phyloP scores from a whole-genome alignment of 2,329 filamentous ascomycete species.

The Pseudocercospora crystallina region DNA sequence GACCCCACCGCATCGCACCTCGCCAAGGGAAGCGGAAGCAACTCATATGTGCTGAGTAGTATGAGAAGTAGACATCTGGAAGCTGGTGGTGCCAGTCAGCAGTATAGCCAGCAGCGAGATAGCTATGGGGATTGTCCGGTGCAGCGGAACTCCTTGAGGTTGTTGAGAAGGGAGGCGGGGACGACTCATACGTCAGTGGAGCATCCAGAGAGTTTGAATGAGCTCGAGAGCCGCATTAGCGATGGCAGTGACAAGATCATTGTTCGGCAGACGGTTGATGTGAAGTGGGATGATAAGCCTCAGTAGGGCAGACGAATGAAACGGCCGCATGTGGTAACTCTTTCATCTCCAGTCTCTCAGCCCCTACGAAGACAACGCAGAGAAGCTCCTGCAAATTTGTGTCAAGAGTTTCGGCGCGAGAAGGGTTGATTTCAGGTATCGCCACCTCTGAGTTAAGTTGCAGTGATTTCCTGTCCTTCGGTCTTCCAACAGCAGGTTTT shows the following conservation, averaged over 20 bases:
- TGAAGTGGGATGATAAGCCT: slow-evolving; percentile 14
- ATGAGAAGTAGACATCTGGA: slow-evolving; percentile 6
- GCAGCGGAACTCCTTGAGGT: neutral
- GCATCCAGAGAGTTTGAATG: slow-evolving; percentile 6
- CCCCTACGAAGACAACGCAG: no score
- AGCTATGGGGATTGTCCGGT: slow-evolving; percentile 9
- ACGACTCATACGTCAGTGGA: slow-evolving; percentile 9
- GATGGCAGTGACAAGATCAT: slow-evolving; percentile 19
- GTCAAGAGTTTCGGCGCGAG: no score
- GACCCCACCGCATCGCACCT: slow-evolving; percentile 2
- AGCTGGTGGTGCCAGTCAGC: neutral
- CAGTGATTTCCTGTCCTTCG: no score
- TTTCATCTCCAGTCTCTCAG: no score
- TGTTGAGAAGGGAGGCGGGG: slow-evolving; percentile 7
- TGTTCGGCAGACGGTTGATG: slow-evolving; percentile 19
- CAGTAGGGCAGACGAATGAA: neutral
- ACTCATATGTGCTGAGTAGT: slow-evolving; percentile 10
- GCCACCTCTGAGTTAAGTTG: no score
- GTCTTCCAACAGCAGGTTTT: no score
- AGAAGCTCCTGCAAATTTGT: no score
- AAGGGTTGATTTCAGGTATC: no score
- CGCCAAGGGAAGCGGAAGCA: slow-evolving; percentile 1
- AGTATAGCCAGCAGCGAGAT: slow-evolving; percentile 2
- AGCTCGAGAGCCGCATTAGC: slow-evolving; percentile 10
- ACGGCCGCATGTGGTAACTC: no score